Percentiles rank a stretch among this genome's conserved stretches.
Conservation (phyloP, 1,139 yeast genomes). For the Hanseniaspora sp. region DNA sequence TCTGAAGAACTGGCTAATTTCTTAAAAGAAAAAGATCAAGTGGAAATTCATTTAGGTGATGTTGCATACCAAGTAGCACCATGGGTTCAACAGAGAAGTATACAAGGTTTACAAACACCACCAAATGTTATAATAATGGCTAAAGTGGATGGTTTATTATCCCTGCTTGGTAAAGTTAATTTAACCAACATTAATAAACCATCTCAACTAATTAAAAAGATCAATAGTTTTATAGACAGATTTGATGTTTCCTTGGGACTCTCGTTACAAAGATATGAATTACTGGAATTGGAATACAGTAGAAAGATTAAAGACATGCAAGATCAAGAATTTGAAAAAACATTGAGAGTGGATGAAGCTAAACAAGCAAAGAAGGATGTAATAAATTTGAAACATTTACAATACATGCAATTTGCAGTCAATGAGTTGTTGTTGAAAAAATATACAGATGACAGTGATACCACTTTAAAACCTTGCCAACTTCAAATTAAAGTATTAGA, state of each 20-base stretch:
- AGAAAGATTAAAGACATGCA: conserved; percentile 32
- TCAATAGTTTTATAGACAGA: neutral
- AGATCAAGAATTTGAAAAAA: conserved; percentile 33
- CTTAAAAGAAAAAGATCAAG: conserved; percentile 6
- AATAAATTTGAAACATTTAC: conserved; percentile 19
- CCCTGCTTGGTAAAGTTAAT: conserved; percentile 7
- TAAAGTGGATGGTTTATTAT: conserved; percentile 11
- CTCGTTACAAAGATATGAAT: conserved; percentile 15
- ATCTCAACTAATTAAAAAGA: conserved; percentile 2
- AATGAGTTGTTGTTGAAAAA: neutral
- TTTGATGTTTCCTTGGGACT: conserved; percentile 13
- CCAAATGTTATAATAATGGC: conserved; percentile 11
- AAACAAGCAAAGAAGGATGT: conserved; percentile 19
- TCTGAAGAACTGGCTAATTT: conserved; percentile 2
- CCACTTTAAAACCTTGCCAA: conserved; percentile 22
- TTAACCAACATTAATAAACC: conserved; percentile 1
- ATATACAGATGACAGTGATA: neutral
- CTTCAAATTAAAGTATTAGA: conserved; percentile 40
- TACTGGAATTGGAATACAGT: conserved; percentile 29
- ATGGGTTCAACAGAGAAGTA: conserved; percentile 3
- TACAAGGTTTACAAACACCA: neutral
- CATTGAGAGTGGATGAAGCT: conserved; percentile 28
- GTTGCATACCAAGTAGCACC: conserved; percentile 12
- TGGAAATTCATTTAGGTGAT: conserved; percentile 1
- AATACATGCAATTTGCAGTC: conserved; percentile 22